A percentile compares a stretch with the other conserved stretches of the same genome.
Conservation (phyloP, 1,139 yeast species). For the Lodderomyces metapsilosis region DNA sequence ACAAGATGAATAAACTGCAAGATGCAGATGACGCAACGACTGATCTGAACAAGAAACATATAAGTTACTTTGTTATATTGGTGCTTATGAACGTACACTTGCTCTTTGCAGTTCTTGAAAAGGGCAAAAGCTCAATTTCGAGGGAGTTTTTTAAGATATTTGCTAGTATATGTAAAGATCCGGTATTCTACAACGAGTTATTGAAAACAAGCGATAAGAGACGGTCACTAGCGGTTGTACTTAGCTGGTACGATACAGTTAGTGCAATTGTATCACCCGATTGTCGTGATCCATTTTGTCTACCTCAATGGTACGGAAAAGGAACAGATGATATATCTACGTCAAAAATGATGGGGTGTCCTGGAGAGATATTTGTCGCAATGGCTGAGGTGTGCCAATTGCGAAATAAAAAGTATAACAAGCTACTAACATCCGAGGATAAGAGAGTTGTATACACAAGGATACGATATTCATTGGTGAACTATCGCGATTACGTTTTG, state of each 20-base stretch:
- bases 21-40: conserved; percentile 19
- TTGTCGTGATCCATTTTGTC: conserved; percentile 50
- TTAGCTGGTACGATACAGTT: conserved; percentile 58
- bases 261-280: conserved; percentile 55
- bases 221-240: conserved; percentile 45
- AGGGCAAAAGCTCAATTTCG: conserved; percentile 50
- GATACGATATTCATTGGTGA: conserved; percentile 30
- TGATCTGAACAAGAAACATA: conserved; percentile 27
- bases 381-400: conserved; percentile 41
- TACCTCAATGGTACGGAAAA: conserved; percentile 51
- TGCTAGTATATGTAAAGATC: conserved; percentile 45
- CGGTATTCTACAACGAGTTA: conserved; percentile 19
- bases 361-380: conserved; percentile 50
- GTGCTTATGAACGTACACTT: conserved; percentile 52
- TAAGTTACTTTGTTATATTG: conserved; percentile 50
- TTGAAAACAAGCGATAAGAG: conserved; percentile 43
- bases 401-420: conserved; percentile 28
- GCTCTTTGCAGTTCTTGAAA: conserved; percentile 49
- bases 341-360: conserved; percentile 55
- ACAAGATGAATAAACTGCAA: conserved; percentile 6
- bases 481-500: conserved; percentile 47
- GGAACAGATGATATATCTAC: conserved; percentile 41
- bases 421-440: conserved; percentile 10
- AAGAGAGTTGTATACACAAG: conserved; percentile 8
- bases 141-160: conserved; percentile 49